Conservation (phyloP, 805 yeast genomes). For the Barnettozyma sucrosica region DNA sequence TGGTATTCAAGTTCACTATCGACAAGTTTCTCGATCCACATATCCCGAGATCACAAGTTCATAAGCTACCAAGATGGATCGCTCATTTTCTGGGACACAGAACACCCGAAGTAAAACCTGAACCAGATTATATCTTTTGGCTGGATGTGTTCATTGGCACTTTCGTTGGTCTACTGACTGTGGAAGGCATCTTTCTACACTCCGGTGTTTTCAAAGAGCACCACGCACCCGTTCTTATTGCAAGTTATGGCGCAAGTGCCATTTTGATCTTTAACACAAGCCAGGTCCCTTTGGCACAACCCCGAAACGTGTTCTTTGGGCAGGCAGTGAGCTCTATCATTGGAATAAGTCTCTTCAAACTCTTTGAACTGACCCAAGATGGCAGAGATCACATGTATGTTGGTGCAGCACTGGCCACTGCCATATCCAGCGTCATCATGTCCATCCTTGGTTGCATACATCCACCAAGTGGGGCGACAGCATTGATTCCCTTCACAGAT, state of each 20-base stretch:
- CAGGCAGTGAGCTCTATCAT: slow-evolving; percentile 47
- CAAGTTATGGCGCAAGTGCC: slow-evolving; percentile 59
- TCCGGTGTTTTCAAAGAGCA: slow-evolving; percentile 33
- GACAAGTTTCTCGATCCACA: slow-evolving; percentile 18
- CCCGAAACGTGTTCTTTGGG: slow-evolving; percentile 52
- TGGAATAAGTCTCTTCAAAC: slow-evolving; percentile 49
- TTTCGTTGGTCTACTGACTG: slow-evolving; percentile 39
- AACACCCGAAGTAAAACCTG: slow-evolving; percentile 15
- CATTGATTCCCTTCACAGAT: slow-evolving; percentile 50
- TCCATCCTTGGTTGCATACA: slow-evolving; percentile 50
- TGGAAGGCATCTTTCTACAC: slow-evolving; percentile 41
- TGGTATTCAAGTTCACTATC: slow-evolving; percentile 12
- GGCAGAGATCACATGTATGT: slow-evolving; percentile 49
- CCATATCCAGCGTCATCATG: slow-evolving; percentile 48
- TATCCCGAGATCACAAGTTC: slow-evolving; percentile 22
- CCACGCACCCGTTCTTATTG: slow-evolving; percentile 44
- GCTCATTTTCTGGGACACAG: slow-evolving; percentile 37
- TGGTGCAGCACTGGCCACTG: slow-evolving; percentile 54
- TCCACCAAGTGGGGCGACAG: slow-evolving; percentile 72
- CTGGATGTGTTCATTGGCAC: slow-evolving; percentile 40
- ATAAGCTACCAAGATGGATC: slow-evolving; percentile 31
- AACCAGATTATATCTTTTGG: slow-evolving; percentile 38
- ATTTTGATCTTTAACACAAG: slow-evolving; percentile 50
- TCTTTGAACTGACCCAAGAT: slow-evolving; percentile 40
- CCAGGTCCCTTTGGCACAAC: slow-evolving; percentile 59